Evolutionary conservation across 345 rosid species (phyloP).

Genomic region (Hevea brasiliensis): DNA sequence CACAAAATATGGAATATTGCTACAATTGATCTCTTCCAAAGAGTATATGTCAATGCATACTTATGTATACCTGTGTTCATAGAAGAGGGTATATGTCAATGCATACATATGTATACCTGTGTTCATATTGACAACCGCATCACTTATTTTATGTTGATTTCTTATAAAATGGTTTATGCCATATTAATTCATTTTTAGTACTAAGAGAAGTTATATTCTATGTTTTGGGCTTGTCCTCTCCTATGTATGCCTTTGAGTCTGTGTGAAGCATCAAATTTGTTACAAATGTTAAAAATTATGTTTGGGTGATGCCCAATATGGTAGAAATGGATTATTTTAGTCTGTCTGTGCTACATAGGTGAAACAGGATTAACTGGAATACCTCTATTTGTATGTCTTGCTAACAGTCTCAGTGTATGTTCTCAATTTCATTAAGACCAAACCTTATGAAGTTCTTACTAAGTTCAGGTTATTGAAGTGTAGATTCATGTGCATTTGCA

Average conservation of each 20-base stretch:
- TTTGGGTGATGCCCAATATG: neutral
- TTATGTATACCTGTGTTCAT: too few relatives aligned
- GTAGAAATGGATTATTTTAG: neutral
- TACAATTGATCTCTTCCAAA: neutral
- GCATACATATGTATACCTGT: neutral
- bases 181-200: neutral
- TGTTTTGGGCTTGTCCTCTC: neutral
- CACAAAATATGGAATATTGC: neutral
- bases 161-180: neutral
- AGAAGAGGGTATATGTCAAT: neutral
- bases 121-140: neutral
- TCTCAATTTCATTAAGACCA: neutral
- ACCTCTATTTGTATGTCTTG: neutral
- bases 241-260: neutral
- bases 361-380: neutral
- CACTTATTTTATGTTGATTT: neutral
- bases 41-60: too few relatives aligned
- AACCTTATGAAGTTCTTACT: neutral
- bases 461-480: conserved; percentile 1
- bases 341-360: neutral
- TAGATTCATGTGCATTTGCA: neutral
- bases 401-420: neutral
- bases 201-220: neutral
- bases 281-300: neutral
- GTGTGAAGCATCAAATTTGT: neutral